Percentiles rank a stretch among this genome's conserved stretches.
These are phyloP conservation scores for Dipodascopsis uninucleata DNA, from an alignment of 805 yeast species.

Conservation along the genomic window DNA sequence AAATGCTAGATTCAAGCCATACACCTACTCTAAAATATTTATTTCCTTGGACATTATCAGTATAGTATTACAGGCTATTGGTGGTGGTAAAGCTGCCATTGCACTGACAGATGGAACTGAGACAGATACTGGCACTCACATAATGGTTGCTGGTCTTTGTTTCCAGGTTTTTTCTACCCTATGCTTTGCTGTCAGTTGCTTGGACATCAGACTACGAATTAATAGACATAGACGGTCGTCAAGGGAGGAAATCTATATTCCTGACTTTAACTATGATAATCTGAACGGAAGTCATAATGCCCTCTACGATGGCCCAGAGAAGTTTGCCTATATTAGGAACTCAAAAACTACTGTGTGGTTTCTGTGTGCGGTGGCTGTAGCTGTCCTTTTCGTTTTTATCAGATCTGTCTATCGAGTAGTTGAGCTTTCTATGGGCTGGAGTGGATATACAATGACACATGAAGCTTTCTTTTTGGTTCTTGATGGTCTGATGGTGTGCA, in stretches of 20 bases:
- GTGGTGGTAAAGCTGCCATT: conserved; percentile 68
- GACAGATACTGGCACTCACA: conserved; percentile 50
- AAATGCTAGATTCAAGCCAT: conserved; percentile 49
- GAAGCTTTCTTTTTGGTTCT: conserved; percentile 53
- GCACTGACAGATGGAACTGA: conserved; percentile 38
- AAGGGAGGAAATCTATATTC: neutral
- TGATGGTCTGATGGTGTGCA: conserved; percentile 53
- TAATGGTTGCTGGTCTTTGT: conserved; percentile 76
- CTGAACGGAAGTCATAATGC: neutral
- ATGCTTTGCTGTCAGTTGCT: conserved; percentile 51
- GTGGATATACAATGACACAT: conserved; percentile 54
- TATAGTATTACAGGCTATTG: conserved; percentile 55
- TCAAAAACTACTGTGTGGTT: conserved; percentile 1
- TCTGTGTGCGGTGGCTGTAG: conserved; percentile 3
- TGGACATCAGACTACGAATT: conserved; percentile 8
- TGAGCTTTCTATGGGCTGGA: conserved; percentile 64
- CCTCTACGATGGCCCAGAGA: conserved; percentile 7
- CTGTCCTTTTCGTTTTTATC: conserved; percentile 46
- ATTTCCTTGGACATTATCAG: conserved; percentile 63
- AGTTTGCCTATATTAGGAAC: conserved; percentile 14
- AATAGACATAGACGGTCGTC: neutral
- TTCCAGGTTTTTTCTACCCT: conserved; percentile 71
- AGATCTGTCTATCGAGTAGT: conserved; percentile 67
- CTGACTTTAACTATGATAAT: neutral
- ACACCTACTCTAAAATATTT: conserved; percentile 61